phyloP scores from a whole-genome alignment of 2,329 filamentous ascomycete genomes.

The Pseudohalonectria lignicola region DNA sequence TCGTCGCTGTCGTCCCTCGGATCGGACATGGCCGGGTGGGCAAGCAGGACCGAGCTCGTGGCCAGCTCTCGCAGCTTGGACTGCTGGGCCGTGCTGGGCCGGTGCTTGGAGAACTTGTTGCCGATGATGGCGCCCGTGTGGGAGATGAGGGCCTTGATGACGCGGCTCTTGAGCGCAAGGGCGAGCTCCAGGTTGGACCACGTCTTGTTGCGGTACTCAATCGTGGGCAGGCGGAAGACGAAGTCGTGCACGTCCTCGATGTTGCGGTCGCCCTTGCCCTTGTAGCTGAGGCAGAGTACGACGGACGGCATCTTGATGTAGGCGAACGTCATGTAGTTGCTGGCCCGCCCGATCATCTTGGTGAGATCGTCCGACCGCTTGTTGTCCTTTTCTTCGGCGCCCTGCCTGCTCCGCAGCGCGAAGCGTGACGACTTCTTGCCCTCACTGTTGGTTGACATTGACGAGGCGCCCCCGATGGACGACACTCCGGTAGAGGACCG shows the following conservation, averaged over 20 bases:
- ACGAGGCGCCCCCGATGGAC: conserved; percentile 25
- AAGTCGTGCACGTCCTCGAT: conserved; percentile 96
- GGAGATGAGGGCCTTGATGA: conserved; percentile 86
- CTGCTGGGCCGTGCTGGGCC: conserved; percentile 70
- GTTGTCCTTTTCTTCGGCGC: conserved; percentile 3
- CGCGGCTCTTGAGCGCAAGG: conserved; percentile 83
- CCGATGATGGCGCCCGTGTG: conserved; percentile 94
- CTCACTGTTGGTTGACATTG: conserved; percentile 23
- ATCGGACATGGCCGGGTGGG: conserved; percentile 27
- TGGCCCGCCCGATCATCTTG: conserved; percentile 91
- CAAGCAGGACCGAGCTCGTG: conserved; percentile 59
- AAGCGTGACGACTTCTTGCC: conserved; percentile 44
- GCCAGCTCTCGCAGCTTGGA: conserved; percentile 73
- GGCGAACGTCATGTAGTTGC: conserved; percentile 93
- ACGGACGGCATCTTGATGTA: conserved; percentile 94
- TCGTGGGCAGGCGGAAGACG: conserved; percentile 85
- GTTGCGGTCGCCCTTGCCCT: conserved; percentile 90
- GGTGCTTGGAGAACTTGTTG: conserved; percentile 89
- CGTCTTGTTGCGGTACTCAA: conserved; percentile 97
- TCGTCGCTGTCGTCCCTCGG: conserved; percentile 40
- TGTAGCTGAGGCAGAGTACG: conserved; percentile 90
- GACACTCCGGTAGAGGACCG: conserved; percentile 36
- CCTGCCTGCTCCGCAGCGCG: conserved; percentile 33
- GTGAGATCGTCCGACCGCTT: conserved; percentile 78
- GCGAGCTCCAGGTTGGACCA: conserved; percentile 97